Conservation (phyloP, 2,329 filamentous ascomycete genomes). For the Fusarium irregulare region DNA sequence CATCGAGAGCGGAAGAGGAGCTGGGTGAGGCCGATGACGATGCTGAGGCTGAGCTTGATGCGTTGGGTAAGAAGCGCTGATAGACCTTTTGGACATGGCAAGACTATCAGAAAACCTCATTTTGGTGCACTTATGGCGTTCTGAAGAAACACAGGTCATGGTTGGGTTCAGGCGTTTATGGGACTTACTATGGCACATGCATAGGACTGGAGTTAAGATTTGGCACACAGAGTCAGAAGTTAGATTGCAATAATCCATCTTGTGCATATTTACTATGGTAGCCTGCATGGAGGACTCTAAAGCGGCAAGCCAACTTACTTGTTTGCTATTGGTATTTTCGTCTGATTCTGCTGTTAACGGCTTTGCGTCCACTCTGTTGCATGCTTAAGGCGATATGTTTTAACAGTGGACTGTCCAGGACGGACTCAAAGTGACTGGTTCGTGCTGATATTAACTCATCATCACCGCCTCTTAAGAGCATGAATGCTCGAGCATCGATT, state of each 20-base stretch:
- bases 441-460: neutral
- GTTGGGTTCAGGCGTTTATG: conserved; percentile 19
- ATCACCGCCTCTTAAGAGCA: neutral
- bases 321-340: neutral
- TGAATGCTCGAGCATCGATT: neutral
- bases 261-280: neutral
- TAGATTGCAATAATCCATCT: neutral
- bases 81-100: neutral
- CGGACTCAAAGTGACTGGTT: neutral
- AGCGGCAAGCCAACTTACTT: neutral
- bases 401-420: neutral
- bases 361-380: neutral
- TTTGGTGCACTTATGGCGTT: conserved; percentile 8
- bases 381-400: neutral
- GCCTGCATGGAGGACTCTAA: neutral
- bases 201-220: conserved; percentile 22
- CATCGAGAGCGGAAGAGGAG: conserved; percentile 59
- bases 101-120: neutral
- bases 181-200: neutral
- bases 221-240: conserved; percentile 10
- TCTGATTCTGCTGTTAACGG: neutral
- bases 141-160: conserved; percentile 3
- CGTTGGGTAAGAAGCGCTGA: conserved; percentile 54
- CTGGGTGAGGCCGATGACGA: conserved; percentile 65
- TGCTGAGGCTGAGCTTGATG: conserved; percentile 56